Base-by-base conservation (phyloP, 768 basidiomycete species). In the Amanita phalloides region DNA sequence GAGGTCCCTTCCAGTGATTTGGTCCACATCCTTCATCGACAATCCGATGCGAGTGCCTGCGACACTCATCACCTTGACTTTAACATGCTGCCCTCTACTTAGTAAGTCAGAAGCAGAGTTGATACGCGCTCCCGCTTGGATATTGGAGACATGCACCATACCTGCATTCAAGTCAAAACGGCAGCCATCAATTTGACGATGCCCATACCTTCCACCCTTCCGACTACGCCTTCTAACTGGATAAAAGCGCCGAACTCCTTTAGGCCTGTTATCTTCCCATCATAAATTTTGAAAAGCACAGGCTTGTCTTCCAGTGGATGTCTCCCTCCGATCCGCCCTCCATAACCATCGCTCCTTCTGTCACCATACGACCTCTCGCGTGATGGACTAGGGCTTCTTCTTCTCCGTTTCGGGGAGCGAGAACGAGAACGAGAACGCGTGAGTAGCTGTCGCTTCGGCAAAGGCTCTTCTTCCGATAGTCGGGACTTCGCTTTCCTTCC, bases 21-120 rank as follows among this genome's bases (percentile, higher is more conserved):
- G 96, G 64, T 99, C 96, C 30, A 92, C 96, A 63, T 99, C 96
- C 62, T 95, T 95, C 88, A 99, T 97, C 21, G 95, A 98, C 21
- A 99, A 75, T 6, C 89, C 79, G 49, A 93, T 66, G 49, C 90
- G 81, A 55, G 51, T 79, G 4, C 89, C 90, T 1, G 92, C 89
- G 20, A 91, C 76, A 54, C 90, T 92, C 84, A 96, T 89, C 55
- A 97, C 92, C 66, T 99, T 98, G 62, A 98, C 90, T 64, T 95
- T 97, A 55, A 96, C 90, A 11, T 71, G 61, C 61, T 97, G 90
- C 20, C 85, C 84, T 53, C 92, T 78, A 55, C 79, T 85, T 48
- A 98, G 76, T 39, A 96, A 72, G 64, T 99, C 96, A 36, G 82
- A 71, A 9, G 94, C 84, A 36, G 91, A 83, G 62, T 91, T 90